Conservation (phyloP, 2,329 filamentous ascomycete genomes). For the Beauveria pseudobassiana region DNA sequence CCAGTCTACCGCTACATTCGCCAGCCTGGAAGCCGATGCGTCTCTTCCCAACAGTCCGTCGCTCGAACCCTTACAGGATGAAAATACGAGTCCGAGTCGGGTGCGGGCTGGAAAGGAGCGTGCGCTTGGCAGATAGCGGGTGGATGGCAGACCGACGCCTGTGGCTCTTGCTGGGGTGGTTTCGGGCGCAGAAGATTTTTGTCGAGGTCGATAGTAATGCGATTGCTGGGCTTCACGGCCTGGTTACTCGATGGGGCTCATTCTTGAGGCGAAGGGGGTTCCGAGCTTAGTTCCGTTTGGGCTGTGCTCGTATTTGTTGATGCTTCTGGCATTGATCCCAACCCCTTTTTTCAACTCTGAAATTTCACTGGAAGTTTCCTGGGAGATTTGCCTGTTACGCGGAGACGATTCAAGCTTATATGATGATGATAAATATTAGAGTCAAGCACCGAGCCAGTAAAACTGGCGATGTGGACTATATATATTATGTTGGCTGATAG, state of each 20-base stretch:
- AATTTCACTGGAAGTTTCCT: conserved; percentile 15
- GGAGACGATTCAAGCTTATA: conserved; percentile 13
- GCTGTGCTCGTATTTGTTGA: conserved; percentile 6
- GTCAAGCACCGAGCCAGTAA: conserved; percentile 18
- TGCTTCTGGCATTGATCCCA: conserved; percentile 12
- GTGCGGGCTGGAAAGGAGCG: conserved; percentile 19
- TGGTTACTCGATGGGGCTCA: conserved; percentile 99
- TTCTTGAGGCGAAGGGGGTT: conserved; percentile 95
- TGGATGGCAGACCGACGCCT: conserved; percentile 37
- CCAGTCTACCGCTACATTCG: conserved; percentile 41
- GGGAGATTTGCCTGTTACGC: background rate
- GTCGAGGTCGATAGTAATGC: conserved; percentile 98
- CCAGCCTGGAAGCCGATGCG: background rate
- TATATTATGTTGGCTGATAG: conserved; percentile 12
- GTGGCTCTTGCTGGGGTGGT: conserved; percentile 39
- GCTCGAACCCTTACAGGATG: conserved; percentile 55
- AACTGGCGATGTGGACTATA: conserved; percentile 12
- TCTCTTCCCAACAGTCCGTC: conserved; percentile 19
- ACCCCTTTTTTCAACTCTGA: conserved; percentile 16
- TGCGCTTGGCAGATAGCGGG: conserved; percentile 20
- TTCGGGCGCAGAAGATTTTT: conserved; percentile 57
- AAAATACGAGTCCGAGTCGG: conserved; percentile 76
- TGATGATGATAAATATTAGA: conserved; percentile 19
- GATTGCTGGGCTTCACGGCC: conserved; percentile 61
- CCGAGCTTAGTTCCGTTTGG: conserved; percentile 15